A percentile compares a stretch with the other conserved stretches of the same genome.
phyloP scores from a whole-genome alignment of 257 asterid species.

The Lithospermum erythrorhizon region DNA sequence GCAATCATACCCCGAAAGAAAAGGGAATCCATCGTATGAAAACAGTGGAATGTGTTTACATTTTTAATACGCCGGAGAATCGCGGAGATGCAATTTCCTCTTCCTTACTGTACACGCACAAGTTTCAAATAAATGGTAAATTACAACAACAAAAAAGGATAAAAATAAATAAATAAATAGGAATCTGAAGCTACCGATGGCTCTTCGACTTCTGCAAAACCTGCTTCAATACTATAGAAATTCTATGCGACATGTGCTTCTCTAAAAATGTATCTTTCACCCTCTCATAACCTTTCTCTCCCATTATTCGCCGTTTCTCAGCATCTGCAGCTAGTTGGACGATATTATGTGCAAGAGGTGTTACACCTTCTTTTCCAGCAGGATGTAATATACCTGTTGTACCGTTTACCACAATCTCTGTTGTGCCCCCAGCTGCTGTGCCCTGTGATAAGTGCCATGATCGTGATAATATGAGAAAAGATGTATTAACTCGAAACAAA shows the following conservation, averaged over 20 bases:
- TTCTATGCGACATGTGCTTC: constrained; percentile 71
- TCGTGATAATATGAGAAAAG: background rate
- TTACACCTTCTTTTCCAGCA: constrained; percentile 82
- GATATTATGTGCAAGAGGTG: constrained; percentile 66
- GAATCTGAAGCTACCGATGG: background rate
- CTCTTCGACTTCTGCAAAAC: constrained; percentile 22
- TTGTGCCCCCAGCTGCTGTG: constrained; percentile 96
- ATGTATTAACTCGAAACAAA: background rate
- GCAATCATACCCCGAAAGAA: too few species aligned
- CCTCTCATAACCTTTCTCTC: constrained; percentile 51
- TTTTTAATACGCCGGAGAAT: too few species aligned
- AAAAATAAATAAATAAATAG: background rate
- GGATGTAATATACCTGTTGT: constrained; percentile 87
- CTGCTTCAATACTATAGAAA: constrained; percentile 61
- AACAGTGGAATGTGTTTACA: too few species aligned
- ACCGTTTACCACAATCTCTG: constrained; percentile 72
- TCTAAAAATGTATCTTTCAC: constrained; percentile 71
- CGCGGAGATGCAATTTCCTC: background rate
- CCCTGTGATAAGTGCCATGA: constrained; percentile 34
- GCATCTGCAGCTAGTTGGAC: constrained; percentile 46
- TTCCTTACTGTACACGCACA: background rate
- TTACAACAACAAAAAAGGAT: background rate
- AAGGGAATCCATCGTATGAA: too few species aligned
- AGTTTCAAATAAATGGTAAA: background rate
- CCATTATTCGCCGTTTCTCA: constrained; percentile 62